Conservation (phyloP, 176 grass and related monocot species). For the Rhynchospora tenuis region DNA sequence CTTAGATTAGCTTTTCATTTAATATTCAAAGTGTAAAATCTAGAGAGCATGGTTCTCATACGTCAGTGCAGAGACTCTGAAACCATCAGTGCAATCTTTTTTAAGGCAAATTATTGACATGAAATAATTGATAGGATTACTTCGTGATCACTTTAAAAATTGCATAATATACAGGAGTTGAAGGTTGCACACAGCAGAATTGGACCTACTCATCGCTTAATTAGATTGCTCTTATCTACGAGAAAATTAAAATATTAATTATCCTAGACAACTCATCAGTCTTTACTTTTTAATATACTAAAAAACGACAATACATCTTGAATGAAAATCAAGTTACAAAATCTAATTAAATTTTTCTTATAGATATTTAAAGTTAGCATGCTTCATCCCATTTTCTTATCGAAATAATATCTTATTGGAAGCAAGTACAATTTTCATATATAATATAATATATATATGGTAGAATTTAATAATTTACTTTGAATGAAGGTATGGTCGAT, state of each 20-base stretch:
- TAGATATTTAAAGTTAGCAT: too few species aligned
- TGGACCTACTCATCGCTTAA: neutral
- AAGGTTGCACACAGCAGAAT: neutral
- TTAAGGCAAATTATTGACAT: neutral
- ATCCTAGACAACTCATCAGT: too few species aligned
- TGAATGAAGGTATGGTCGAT: too few species aligned
- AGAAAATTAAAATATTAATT: neutral
- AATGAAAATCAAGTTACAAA: too few species aligned
- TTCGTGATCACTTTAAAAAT: neutral
- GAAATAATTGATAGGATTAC: neutral
- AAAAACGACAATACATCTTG: too few species aligned
- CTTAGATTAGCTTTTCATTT: slow-evolving; percentile 1
- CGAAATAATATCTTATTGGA: too few species aligned
- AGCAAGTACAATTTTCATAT: too few species aligned
- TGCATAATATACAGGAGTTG: neutral
- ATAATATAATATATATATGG: too few species aligned
- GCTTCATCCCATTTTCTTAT: too few species aligned
- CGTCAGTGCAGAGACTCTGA: neutral
- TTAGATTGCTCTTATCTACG: neutral
- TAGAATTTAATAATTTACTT: too few species aligned
- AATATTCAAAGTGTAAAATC: slow-evolving; percentile 6
- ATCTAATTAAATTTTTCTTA: too few species aligned
- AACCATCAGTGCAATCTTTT: neutral
- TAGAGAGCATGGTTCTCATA: neutral
- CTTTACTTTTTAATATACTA: too few species aligned